Evolutionary conservation across 805 yeast species (phyloP), one percentile per base, ranked within the genome.

Genomic region (Myxozyma geophila): DNA sequence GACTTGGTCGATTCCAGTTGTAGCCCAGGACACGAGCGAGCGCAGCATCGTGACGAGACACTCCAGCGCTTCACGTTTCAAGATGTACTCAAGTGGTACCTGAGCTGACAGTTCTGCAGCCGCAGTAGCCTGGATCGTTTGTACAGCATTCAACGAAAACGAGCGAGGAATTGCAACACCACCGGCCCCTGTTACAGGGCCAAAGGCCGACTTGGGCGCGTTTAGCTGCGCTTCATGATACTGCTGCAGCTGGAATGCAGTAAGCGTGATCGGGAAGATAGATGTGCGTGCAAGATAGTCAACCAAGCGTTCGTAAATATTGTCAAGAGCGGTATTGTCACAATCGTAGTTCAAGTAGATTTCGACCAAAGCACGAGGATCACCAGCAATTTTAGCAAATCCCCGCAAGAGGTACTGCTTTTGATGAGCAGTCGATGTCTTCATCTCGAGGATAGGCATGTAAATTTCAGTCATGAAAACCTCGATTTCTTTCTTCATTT

Each of bases 321-420:
- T 95, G 44, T 95, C 89, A 81, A 87, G 83, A 19, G 82, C 80
- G 1, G 83, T 77, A 39, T 85, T 79, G 74, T 92, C 97, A 79
- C 99, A 95, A 76, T 95, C 99, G 75, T 95, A 96, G 76, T 95
- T 95, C 72, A 95, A 82, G 74, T 93, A 95, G 63, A 95, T 85
- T 77, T 95, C 99, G 63, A 96, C 90, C 66, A 96, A 79, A 19
- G 96, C 87, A 66, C 96, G 83, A 50, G 98, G 96, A 76, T 93
- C 97, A 67, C 86, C 85, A 73, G 96, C 88, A 44, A 95, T 77
- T 69, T 96, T 82, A 70, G 89, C 89, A 33, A 96, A 81, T n/a
- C 93, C 82, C 12, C 88, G 83, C 64, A 96, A 79, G 67, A 93
- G 83, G 72, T 92, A 93, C 74, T 96, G 83, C 74, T 93, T 92